Conservation (phyloP, 2,329 filamentous ascomycete species). For the Diaporthe eres region DNA sequence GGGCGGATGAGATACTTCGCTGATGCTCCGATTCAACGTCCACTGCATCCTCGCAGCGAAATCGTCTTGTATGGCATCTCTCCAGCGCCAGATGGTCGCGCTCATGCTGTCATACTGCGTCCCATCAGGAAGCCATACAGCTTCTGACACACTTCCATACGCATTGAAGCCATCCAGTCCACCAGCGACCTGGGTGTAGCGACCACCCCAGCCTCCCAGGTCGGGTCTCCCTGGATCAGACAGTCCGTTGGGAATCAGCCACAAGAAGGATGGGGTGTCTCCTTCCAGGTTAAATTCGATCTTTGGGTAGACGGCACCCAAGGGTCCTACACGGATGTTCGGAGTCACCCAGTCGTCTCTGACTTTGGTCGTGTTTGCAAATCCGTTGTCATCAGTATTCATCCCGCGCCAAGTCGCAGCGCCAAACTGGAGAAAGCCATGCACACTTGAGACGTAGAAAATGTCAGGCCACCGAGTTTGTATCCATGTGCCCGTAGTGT, state of each 20-base stretch:
- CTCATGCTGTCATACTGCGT: neutral
- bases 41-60: conserved; percentile 7
- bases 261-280: neutral
- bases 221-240: neutral
- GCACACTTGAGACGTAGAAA: neutral
- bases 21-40: neutral
- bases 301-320: neutral
- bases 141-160: neutral
- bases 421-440: neutral
- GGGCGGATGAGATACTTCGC: neutral
- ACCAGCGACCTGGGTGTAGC: neutral
- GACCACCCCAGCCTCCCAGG: neutral
- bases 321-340: neutral
- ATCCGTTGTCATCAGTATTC: neutral
- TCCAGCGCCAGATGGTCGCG: neutral
- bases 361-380: neutral
- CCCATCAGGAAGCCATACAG: neutral
- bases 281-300: neutral
- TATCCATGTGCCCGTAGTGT: neutral
- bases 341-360: neutral
- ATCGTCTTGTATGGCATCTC: neutral
- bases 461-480: neutral
- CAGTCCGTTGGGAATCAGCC: neutral
- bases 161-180: neutral
- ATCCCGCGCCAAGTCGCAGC: neutral